These are phyloP conservation scores for Rhizopogon rudus DNA, from an alignment of 768 basidiomycete species.

Conservation along the genomic window DNA sequence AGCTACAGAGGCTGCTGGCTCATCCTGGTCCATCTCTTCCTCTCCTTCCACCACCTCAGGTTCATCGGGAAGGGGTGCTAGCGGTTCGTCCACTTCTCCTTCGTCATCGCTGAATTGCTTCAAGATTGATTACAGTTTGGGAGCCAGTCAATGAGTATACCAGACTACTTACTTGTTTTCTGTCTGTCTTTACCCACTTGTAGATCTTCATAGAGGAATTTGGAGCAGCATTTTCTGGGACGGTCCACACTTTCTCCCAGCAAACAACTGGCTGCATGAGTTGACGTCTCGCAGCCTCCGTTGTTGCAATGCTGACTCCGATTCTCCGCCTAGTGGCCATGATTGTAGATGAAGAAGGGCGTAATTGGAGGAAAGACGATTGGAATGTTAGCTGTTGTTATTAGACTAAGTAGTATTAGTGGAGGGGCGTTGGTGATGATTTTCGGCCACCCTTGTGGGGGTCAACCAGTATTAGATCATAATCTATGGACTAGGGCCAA, in stretches of 20 bases:
- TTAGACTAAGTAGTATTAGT: no score
- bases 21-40: conserved; percentile 74
- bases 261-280: conserved; percentile 87
- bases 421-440: not conserved
- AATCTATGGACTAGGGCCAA: no score
- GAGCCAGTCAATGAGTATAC: not conserved
- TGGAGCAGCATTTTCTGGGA: conserved; percentile 49
- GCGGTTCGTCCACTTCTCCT: conserved; percentile 70
- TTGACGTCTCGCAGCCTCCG: conserved; percentile 76
- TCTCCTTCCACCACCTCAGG: conserved; percentile 71
- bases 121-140: conserved; percentile 5
- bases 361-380: not conserved
- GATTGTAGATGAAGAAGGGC: not conserved
- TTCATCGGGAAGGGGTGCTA: conserved; percentile 76
- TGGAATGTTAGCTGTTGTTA: not conserved
- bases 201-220: conserved; percentile 61
- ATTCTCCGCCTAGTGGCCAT: conserved; percentile 77
- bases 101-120: conserved; percentile 91
- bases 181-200: conserved; percentile 81
- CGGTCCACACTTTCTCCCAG: conserved; percentile 77
- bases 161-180: conserved; percentile 54
- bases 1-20: conserved; percentile 36
- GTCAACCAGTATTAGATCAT: not conserved
- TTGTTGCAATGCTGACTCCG: conserved; percentile 70
- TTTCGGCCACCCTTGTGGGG: not conserved